A percentile compares a stretch with the other conserved stretches of the same genome.
These are phyloP conservation scores for Crataegus laevigata DNA, from an alignment of 306 rosid genomes.

Conservation along the genomic window DNA sequence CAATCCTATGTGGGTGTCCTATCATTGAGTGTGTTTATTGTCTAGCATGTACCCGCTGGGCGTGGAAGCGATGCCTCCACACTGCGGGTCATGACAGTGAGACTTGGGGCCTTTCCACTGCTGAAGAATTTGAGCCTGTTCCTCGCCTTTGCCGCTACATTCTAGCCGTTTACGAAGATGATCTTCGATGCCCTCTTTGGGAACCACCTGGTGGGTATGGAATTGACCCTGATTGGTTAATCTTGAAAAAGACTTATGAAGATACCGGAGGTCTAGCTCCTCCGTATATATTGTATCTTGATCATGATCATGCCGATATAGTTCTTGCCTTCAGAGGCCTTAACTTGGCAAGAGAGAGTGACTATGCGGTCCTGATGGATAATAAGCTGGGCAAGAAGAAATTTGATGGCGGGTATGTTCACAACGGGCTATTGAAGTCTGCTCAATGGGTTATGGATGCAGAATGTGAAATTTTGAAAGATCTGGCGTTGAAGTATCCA, in stretches of 20 bases:
- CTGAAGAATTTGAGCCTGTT: constrained; percentile 77
- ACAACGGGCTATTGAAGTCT: constrained; percentile 82
- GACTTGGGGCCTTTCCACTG: constrained; percentile 69
- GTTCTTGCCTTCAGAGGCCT: constrained; percentile 86
- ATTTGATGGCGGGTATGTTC: constrained; percentile 92
- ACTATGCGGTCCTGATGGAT: constrained; percentile 77
- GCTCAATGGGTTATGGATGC: constrained; percentile 68
- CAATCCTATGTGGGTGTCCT: constrained; percentile 66
- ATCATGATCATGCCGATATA: constrained; percentile 65
- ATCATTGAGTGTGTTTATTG: constrained; percentile 92
- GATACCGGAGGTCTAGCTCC: constrained; percentile 67
- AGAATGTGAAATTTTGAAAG: constrained; percentile 53
- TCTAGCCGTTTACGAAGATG: constrained; percentile 83
- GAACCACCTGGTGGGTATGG: constrained; percentile 85
- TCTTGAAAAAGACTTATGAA: constrained; percentile 43
- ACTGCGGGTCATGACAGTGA: constrained; percentile 96
- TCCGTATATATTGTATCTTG: constrained; percentile 72
- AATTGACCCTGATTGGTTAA: constrained; percentile 59
- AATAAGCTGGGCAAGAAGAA: constrained; percentile 75
- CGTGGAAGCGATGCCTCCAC: constrained; percentile 88
- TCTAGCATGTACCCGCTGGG: constrained; percentile 90
- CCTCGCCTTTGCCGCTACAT: constrained; percentile 90
- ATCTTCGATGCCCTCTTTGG: constrained; percentile 67
- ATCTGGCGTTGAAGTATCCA: constrained; percentile 53
- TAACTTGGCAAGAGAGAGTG: constrained; percentile 83